These are phyloP conservation scores for Plasmopara viticola DNA, from an alignment of 352 stramenopile genomes.

Conservation along the genomic window DNA sequence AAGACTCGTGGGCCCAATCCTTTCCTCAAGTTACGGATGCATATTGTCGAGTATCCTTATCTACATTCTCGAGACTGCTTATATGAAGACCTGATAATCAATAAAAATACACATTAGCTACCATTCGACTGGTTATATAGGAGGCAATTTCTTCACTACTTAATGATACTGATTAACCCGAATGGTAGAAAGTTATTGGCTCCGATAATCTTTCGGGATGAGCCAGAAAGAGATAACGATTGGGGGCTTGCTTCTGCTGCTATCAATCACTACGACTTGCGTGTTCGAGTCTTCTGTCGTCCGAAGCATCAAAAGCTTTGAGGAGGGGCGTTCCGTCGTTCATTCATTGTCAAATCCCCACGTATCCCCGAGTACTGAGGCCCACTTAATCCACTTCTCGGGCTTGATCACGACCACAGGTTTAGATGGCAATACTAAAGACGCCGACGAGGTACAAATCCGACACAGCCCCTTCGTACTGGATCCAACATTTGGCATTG, in stretches of 20 bases:
- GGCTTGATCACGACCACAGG: slow-evolving; percentile 43
- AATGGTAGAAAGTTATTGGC: too few relatives aligned
- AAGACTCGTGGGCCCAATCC: background rate
- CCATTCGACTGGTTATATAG: too few relatives aligned
- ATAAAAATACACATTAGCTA: too few relatives aligned
- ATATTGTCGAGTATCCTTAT: background rate
- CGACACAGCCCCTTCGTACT: slow-evolving; percentile 48
- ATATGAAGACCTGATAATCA: too few relatives aligned
- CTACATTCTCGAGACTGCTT: background rate
- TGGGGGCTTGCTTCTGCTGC: slow-evolving; percentile 40
- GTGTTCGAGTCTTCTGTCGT: slow-evolving; percentile 53
- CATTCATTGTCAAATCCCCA: slow-evolving; percentile 22
- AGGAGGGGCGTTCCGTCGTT: slow-evolving; percentile 35
- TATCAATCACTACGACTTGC: slow-evolving; percentile 39
- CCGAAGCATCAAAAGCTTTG: slow-evolving; percentile 37
- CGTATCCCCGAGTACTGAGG: slow-evolving; percentile 21
- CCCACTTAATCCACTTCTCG: slow-evolving; percentile 35
- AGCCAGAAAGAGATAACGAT: slow-evolving; percentile 35
- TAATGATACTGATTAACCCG: too few relatives aligned
- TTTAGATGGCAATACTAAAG: background rate
- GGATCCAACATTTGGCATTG: slow-evolving; percentile 54
- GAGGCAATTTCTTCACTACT: too few relatives aligned
- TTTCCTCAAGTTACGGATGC: background rate
- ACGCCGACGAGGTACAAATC: slow-evolving; percentile 11
- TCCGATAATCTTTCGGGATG: too few relatives aligned